These are phyloP conservation scores for Papilionanthe hybrid DNA, from an alignment of 116 monocot genomes.

Conservation along the genomic window DNA sequence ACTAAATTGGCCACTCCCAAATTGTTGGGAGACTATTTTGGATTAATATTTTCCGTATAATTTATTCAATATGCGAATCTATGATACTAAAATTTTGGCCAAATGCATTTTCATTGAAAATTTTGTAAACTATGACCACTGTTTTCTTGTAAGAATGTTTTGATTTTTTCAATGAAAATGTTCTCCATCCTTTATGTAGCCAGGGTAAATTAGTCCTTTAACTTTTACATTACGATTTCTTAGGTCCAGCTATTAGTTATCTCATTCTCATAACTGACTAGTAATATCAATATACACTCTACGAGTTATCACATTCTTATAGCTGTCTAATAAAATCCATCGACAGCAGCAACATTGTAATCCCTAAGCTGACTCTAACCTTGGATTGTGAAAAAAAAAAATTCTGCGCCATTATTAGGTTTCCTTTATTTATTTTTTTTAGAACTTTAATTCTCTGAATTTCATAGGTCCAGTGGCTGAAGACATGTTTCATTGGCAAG, in stretches of 20 bases:
- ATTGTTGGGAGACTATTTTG: too few species aligned
- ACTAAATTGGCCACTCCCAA: too few species aligned
- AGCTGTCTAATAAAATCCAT: not conserved
- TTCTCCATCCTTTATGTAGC: too few species aligned
- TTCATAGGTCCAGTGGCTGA: slow-evolving; percentile 29
- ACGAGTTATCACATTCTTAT: not conserved
- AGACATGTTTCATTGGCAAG: slow-evolving; percentile 41
- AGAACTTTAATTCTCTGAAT: not conserved
- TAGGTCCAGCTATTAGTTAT: not conserved
- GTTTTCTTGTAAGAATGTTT: too few species aligned
- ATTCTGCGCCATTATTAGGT: not conserved
- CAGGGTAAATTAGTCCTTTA: not conserved
- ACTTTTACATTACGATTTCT: not conserved
- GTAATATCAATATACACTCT: not conserved
- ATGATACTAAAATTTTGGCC: too few species aligned
- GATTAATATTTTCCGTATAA: too few species aligned
- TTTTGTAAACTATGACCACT: too few species aligned
- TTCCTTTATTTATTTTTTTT: not conserved
- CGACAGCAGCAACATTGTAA: not conserved
- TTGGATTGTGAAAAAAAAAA: not conserved
- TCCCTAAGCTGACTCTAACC: not conserved
- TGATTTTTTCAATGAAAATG: too few species aligned
- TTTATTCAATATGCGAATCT: too few species aligned
- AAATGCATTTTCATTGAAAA: too few species aligned
- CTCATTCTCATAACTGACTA: not conserved